Base-by-base conservation (phyloP, 768 basidiomycete species). In the Plicaturopsis crispa region DNA sequence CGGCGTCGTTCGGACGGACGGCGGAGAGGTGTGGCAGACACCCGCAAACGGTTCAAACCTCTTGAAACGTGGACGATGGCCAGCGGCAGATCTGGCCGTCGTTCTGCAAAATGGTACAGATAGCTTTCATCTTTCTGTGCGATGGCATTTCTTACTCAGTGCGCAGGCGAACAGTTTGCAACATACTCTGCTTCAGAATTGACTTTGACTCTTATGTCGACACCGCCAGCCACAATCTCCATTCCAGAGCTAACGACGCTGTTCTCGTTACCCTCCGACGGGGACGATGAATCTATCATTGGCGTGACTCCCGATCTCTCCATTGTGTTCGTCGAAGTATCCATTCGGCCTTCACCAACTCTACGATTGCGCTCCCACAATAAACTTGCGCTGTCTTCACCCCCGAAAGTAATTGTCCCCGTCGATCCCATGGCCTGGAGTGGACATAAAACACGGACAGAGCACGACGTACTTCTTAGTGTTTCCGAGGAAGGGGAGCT, bases 381-480 rank as follows among this genome's bases (percentile, higher is more conserved):
- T 20, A 56, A 53, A 24, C 65, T 88, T 3, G 82, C 84, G 0
- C 61, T 81, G 7, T 41, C 64, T 1, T 54, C 56, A 35, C 62
- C 67, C 11, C 61, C 65, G 8, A 61, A 43, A 36, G 39, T 54
- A 30, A 41, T 16, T 12, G 4, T 4, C 19, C 82, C 84, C 11
- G 85, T 91, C 5, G 88, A 91, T 54, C 88, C 88, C 0, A 91
- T 89, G 88, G 80, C 79, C 6, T 88, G 88, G 88, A 74, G 76
- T 36, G 56, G 60, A 39, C 57, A 60, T 16, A 55, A 61, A 5
- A 51, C 62, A 26, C 69, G 70, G 63, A 62, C 60, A 21, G 69
- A 69, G 36, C 79, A 74, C 45, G 90, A 93, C 50, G 77, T 81
- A 26, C 59, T 97, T 7, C 63, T 93, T 24, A 92, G 88, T 38